Evolutionary conservation across 2,329 filamentous ascomycete genomes (phyloP), one percentile per base, ranked within the genome.

Genomic region (Aplosporella prunicola): DNA sequence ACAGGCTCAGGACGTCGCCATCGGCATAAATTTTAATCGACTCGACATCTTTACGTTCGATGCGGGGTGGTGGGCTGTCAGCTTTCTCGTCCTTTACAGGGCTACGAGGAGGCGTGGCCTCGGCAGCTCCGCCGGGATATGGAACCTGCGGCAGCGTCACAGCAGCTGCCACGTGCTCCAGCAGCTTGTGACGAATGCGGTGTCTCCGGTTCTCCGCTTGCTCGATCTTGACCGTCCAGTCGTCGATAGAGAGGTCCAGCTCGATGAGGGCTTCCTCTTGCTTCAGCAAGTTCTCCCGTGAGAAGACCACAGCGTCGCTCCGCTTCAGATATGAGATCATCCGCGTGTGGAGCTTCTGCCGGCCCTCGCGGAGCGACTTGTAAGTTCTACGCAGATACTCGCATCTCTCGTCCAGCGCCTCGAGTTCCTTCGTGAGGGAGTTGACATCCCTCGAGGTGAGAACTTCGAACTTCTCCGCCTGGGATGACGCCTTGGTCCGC

Each of bases 201-300:
- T 77, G 79, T 26, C 82, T 76, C 51, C 83, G 71, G 53, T 87
- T 85, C 57, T 89, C 83, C 8, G 82, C 80, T 45, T 80, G 73
- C 52, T 88, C 83, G n/a, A 88, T 71, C 62, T 88, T 88, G 48
- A 63, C 68, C 32, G 83, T 76, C 79, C 83, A 88, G 53, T 86
- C 81, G 50, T 88, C 83, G 45, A 89, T 88, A 3, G 79, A 82
- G 11, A 71, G 64, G 52, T 89, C 82, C 5, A 89, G 71, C 55
- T 87, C 82, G 1, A 78, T 75, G 9, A 89, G 67, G 2, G 81
- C 80, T 58, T 88, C 82, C 56, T 88, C 82, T 54, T 88, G 82
- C 62, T 81, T 83, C 27, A 88, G 67, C 56, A 89, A 75, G 14
- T 77, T 78, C 43, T 87, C 81, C 45, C 78, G 72, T 46, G 77